Evolutionary conservation across 2,329 filamentous ascomycete species (phyloP).

Genomic region (Xylariales sp.): DNA sequence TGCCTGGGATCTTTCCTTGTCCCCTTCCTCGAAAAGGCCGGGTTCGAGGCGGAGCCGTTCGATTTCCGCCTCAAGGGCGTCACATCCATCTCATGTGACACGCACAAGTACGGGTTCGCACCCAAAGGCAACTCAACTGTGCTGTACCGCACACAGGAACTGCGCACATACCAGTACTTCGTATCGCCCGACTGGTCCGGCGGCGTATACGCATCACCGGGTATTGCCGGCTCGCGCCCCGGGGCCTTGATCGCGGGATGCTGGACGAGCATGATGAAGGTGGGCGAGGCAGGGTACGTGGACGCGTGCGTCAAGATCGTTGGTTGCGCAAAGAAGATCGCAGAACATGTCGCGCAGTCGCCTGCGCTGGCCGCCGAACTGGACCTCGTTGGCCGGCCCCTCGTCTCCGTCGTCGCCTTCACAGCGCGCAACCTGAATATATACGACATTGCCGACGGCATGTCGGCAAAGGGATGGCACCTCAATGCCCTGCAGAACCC

Average conservation of each 20-base stretch:
- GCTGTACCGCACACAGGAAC: constrained; percentile 82
- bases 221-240: constrained; percentile 89
- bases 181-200: constrained; percentile 94
- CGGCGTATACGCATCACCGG: constrained; percentile 94
- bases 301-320: constrained; percentile 90
- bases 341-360: constrained; percentile 76
- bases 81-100: constrained; percentile 95
- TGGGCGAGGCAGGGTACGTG: constrained; percentile 89
- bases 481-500: constrained; percentile 93
- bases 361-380: constrained; percentile 78
- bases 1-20: constrained; percentile 96
- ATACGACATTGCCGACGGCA: constrained; percentile 89
- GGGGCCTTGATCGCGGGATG: constrained; percentile 95
- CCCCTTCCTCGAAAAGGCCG: constrained; percentile 91
- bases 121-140: constrained; percentile 97
- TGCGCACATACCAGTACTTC: constrained; percentile 95
- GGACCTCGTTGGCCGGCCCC: constrained; percentile 82
- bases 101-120: constrained; percentile 98
- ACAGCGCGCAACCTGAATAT: constrained; percentile 85
- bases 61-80: constrained; percentile 96
- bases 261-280: constrained; percentile 91
- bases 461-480: constrained; percentile 90
- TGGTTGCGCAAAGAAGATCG: constrained; percentile 84
- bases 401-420: constrained; percentile 93
- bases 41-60: constrained; percentile 87